A percentile compares a stretch with the other conserved stretches of the same genome.
phyloP scores from a whole-genome alignment of 1,139 yeast species.

The Lodderomyces metapsilosis region DNA sequence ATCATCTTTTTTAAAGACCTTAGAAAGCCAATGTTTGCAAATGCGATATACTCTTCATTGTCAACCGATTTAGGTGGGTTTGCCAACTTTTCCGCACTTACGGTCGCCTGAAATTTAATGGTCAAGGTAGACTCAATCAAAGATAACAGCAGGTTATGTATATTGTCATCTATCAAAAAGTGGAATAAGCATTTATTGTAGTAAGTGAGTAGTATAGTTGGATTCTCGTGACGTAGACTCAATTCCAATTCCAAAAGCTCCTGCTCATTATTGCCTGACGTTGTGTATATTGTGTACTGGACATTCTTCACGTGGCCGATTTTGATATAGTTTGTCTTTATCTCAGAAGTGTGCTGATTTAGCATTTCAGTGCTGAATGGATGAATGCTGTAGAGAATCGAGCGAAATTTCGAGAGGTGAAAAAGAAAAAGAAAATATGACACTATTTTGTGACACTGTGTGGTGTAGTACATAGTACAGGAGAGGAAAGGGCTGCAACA shows the following conservation, averaged over 20 bases:
- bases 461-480: too few species aligned
- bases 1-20: conserved; percentile 61
- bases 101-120: conserved; percentile 8
- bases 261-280: conserved; percentile 33
- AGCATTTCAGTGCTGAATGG: conserved; percentile 15
- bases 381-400: too few species aligned
- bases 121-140: neutral
- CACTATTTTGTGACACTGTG: neutral
- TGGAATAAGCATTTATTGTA: conserved; percentile 64
- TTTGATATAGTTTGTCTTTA: conserved; percentile 41
- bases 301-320: conserved; percentile 37
- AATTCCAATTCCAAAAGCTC: conserved; percentile 60
- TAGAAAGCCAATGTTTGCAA: conserved; percentile 53
- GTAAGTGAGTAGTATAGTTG: conserved; percentile 54
- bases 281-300: conserved; percentile 34
- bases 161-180: conserved; percentile 43
- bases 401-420: neutral
- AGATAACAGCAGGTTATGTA: neutral
- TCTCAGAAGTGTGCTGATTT: conserved; percentile 25
- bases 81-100: conserved; percentile 24
- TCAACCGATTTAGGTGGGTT: conserved; percentile 21
- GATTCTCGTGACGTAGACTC: conserved; percentile 48
- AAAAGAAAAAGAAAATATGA: neutral
- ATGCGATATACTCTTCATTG: conserved; percentile 28
- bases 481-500: too few species aligned